phyloP scores from a whole-genome alignment of 23 red algal genomes.

The Gracilaria gracilis region DNA sequence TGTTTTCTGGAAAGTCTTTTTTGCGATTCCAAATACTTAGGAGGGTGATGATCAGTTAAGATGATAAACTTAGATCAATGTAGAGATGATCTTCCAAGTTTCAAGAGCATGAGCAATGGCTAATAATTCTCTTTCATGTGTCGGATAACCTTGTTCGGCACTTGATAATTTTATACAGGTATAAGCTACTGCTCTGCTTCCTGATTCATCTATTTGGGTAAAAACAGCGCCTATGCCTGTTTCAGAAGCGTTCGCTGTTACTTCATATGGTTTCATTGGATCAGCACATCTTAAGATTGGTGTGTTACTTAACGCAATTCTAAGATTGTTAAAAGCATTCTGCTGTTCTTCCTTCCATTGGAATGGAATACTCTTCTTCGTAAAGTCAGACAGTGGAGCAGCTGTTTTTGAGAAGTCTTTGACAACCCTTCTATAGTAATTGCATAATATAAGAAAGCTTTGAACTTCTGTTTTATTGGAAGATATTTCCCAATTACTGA shows the following conservation, averaged over 20 bases:
- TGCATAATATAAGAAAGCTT: constrained; percentile 45
- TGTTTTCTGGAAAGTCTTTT: constrained; percentile 16
- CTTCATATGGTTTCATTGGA: constrained; percentile 24
- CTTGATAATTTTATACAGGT: constrained; percentile 33
- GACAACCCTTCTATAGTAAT: constrained; percentile 56
- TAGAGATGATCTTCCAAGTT: constrained; percentile 58
- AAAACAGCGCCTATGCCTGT: constrained; percentile 26
- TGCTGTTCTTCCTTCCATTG: background rate
- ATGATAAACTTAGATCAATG: constrained; percentile 23
- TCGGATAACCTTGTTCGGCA: constrained; percentile 47
- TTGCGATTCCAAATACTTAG: constrained; percentile 38
- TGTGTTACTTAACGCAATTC: constrained; percentile 17
- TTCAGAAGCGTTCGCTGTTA: constrained; percentile 34
- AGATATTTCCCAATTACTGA: constrained; percentile 15
- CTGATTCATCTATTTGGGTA: constrained; percentile 40
- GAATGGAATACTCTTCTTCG: constrained; percentile 13
- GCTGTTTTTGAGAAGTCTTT: constrained; percentile 34
- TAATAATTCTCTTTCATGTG: constrained; percentile 36
- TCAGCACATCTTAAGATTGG: constrained; percentile 18
- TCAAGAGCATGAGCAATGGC: constrained; percentile 22
- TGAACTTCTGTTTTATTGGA: constrained; percentile 16
- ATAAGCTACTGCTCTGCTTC: constrained; percentile 42
- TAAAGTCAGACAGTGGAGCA: constrained; percentile 10
- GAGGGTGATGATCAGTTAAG: constrained; percentile 26
- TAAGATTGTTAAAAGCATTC: background rate